A percentile compares a stretch with the other conserved stretches of the same genome.
Conservation (phyloP, 139 green algal species). For the Closterium sp. region DNA sequence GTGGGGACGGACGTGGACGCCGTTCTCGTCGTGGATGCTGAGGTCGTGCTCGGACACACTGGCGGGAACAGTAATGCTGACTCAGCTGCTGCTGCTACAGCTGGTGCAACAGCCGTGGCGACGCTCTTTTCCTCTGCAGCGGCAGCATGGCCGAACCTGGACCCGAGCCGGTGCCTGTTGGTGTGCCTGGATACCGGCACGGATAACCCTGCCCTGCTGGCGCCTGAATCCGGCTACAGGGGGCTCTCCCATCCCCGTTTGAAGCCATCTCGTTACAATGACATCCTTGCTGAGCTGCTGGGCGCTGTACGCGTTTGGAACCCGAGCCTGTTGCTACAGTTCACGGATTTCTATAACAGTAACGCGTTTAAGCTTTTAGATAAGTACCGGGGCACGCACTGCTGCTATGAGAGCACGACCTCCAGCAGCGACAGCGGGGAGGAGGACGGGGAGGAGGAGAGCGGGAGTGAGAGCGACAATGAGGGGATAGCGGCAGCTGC, state of each 20-base stretch:
- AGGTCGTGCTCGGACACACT: not conserved
- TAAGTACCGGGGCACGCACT: not conserved
- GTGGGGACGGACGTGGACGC: not conserved
- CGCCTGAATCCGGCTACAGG: not conserved
- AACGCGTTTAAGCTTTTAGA: not conserved
- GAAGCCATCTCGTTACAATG: not conserved
- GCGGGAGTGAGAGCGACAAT: not conserved
- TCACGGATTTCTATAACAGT: not conserved
- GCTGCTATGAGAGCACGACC: not conserved
- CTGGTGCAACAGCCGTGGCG: not conserved
- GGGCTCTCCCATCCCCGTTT: not conserved
- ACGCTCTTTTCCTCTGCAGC: not conserved
- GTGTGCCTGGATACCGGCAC: conserved; percentile 1
- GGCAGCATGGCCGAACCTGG: not conserved
- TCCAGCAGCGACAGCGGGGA: not conserved
- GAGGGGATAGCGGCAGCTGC: not conserved
- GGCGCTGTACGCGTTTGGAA: not conserved
- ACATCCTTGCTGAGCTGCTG: not conserved
- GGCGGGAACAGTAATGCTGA: not conserved
- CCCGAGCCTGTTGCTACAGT: not conserved
- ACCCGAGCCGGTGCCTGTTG: not conserved
- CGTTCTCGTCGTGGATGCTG: not conserved
- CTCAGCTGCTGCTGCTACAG: not conserved
- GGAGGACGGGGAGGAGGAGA: not conserved
- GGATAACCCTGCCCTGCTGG: not conserved